These are phyloP conservation scores for Favolaschia claudopus DNA, from an alignment of 768 basidiomycete species.

Conservation along the genomic window DNA sequence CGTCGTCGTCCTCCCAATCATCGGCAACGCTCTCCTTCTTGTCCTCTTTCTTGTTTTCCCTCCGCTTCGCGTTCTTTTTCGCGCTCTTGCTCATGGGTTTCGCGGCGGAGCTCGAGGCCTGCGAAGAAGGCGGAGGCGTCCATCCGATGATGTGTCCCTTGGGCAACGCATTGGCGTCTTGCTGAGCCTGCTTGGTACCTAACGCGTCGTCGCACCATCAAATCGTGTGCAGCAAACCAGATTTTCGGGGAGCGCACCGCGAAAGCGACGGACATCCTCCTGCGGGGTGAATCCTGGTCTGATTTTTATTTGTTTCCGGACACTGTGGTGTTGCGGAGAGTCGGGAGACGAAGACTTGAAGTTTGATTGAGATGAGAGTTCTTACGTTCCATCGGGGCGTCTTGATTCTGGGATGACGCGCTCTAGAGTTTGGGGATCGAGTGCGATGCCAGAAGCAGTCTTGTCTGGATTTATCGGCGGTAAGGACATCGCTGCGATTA, in stretches of 20 bases:
- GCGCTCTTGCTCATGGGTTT: conserved; percentile 79
- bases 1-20: conserved; percentile 82
- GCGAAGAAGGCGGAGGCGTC: conserved; percentile 62
- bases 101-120: conserved; percentile 28
- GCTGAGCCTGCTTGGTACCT: conserved; percentile 69
- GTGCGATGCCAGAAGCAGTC: conserved; percentile 77
- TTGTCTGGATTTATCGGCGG: conserved; percentile 80
- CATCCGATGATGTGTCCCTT: conserved; percentile 88
- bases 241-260: conserved; percentile 45
- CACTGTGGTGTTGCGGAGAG: conserved; percentile 61
- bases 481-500: conserved; percentile 49
- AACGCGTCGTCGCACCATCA: conserved; percentile 18
- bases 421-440: conserved; percentile 87
- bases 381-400: conserved; percentile 88
- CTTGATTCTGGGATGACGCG: conserved; percentile 88
- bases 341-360: too few relatives aligned
- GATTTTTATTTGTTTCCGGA: conserved; percentile 89
- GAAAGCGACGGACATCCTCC: conserved; percentile 90
- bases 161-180: conserved; percentile 68
- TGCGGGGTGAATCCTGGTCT: conserved; percentile 94
- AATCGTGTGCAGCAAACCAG: not conserved
- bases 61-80: conserved; percentile 81
- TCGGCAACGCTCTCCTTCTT: conserved; percentile 69
- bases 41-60: conserved; percentile 70
- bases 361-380: too few relatives aligned